These are phyloP conservation scores for Petunia hybrid DNA, from an alignment of 305 asterid genomes.

Conservation along the genomic window DNA sequence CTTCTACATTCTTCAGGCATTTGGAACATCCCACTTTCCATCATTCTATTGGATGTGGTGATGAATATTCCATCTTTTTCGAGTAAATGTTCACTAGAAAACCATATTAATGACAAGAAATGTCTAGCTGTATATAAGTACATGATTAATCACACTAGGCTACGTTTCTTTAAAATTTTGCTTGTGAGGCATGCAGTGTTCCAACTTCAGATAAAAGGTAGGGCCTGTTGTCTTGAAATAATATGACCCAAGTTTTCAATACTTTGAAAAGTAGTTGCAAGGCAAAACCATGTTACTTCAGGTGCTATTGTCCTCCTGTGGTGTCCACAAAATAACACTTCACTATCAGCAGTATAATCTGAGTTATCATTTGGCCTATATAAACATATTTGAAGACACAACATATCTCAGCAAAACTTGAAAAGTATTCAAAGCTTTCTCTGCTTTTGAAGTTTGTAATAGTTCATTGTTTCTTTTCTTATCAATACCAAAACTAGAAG, in stretches of 20 bases:
- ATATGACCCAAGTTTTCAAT: background rate
- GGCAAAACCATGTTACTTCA: constrained; percentile 40
- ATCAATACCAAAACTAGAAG: background rate
- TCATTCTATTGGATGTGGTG: background rate
- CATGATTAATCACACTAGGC: background rate
- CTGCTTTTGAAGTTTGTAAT: background rate
- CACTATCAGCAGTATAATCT: no score
- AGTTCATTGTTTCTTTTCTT: background rate
- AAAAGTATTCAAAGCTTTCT: constrained; percentile 2
- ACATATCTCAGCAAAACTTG: constrained; percentile 6
- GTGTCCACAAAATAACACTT: background rate
- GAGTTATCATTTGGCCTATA: background rate
- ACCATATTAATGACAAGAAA: constrained; percentile 12
- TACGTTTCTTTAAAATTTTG: background rate
- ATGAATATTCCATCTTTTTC: background rate
- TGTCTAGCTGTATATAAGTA: background rate
- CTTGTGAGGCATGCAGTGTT: background rate
- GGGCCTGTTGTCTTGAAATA: no score
- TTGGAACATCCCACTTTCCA: background rate
- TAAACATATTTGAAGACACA: background rate
- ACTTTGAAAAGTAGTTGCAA: background rate
- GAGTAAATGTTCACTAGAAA: background rate
- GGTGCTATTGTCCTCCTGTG: background rate
- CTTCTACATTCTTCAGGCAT: no score
- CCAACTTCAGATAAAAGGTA: background rate